phyloP scores from a whole-genome alignment of 225 moss, liverwort and hornwort species.

The Sphagnum contortum region DNA sequence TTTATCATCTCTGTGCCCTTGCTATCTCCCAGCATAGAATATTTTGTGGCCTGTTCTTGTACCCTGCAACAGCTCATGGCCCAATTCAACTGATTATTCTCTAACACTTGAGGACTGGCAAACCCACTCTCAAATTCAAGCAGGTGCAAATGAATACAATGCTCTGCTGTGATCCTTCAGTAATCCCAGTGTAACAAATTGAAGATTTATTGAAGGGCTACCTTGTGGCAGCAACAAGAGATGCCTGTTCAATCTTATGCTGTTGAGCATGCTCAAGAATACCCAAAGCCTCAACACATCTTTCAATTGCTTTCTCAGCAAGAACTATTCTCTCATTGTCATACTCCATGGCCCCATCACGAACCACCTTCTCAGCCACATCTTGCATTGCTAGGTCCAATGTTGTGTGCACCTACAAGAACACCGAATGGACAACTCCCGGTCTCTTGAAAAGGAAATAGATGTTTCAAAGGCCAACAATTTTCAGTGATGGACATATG shows the following conservation, averaged over 20 bases:
- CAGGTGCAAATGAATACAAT: too few species aligned
- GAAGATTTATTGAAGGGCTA: conserved; percentile 4
- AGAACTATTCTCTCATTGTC: conserved; percentile 73
- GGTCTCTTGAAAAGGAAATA: too few species aligned
- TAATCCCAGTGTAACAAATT: too few species aligned
- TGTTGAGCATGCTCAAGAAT: conserved; percentile 37
- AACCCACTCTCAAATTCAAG: too few species aligned
- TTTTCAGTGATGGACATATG: too few species aligned
- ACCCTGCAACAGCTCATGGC: conserved; percentile 18
- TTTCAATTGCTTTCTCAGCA: conserved; percentile 41
- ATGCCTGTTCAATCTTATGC: conserved; percentile 48
- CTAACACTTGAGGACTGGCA: too few species aligned
- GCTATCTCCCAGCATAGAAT: conserved; percentile 14
- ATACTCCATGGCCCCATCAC: conserved; percentile 56
- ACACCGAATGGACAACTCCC: neutral
- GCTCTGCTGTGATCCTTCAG: too few species aligned
- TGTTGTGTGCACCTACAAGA: conserved; percentile 76
- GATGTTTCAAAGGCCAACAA: too few species aligned
- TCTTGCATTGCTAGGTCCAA: conserved; percentile 88
- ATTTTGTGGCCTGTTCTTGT: conserved; percentile 35
- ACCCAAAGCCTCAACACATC: conserved; percentile 38
- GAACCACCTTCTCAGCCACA: conserved; percentile 68
- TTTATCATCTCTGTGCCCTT: conserved; percentile 21
- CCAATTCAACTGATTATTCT: too few species aligned
- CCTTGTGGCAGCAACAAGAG: conserved; percentile 43